Conservation (phyloP, 2,329 filamentous ascomycete genomes). For the Polytolypa hystricis region DNA sequence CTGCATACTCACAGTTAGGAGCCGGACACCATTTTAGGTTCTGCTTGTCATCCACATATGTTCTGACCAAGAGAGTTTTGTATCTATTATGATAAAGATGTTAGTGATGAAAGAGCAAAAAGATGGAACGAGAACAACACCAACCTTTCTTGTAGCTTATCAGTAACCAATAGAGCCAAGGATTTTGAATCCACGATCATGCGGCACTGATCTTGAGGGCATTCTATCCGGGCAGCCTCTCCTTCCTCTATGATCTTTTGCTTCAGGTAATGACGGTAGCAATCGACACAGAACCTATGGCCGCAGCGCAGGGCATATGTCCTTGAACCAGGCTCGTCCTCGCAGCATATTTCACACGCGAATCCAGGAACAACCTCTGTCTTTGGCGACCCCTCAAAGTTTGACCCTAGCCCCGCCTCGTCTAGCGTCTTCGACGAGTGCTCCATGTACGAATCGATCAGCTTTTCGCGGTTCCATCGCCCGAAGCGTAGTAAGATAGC, state of each 20-base stretch:
- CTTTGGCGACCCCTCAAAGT: slow-evolving; percentile 50
- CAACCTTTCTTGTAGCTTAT: slow-evolving; percentile 46
- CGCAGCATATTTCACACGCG: slow-evolving; percentile 89
- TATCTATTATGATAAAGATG: slow-evolving; percentile 54
- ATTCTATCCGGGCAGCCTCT: slow-evolving; percentile 89
- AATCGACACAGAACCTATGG: slow-evolving; percentile 85
- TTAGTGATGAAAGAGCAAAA: slow-evolving; percentile 10
- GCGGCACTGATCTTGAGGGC: slow-evolving; percentile 76
- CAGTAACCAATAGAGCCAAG: slow-evolving; percentile 60
- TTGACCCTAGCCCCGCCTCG: slow-evolving; percentile 66
- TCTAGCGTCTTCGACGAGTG: slow-evolving; percentile 67
- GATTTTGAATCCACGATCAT: slow-evolving; percentile 86
- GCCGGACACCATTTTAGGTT: slow-evolving; percentile 95
- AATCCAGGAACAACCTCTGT: slow-evolving; percentile 66
- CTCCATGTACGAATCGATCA: slow-evolving; percentile 97
- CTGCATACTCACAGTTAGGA: slow-evolving; percentile 88
- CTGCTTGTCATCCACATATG: slow-evolving; percentile 95
- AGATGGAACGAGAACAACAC: slow-evolving; percentile 14
- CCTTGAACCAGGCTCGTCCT: slow-evolving; percentile 64
- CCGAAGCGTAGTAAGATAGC: slow-evolving; percentile 83
- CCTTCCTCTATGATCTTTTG: slow-evolving; percentile 95
- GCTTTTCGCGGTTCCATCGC: slow-evolving; percentile 89
- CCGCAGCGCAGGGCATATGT: slow-evolving; percentile 93
- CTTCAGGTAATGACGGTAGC: slow-evolving; percentile 79
- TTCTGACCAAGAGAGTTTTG: slow-evolving; percentile 74